Conservation (phyloP, 371 early-diverging fungal genomes). For the Actinomortierella wolfii region DNA sequence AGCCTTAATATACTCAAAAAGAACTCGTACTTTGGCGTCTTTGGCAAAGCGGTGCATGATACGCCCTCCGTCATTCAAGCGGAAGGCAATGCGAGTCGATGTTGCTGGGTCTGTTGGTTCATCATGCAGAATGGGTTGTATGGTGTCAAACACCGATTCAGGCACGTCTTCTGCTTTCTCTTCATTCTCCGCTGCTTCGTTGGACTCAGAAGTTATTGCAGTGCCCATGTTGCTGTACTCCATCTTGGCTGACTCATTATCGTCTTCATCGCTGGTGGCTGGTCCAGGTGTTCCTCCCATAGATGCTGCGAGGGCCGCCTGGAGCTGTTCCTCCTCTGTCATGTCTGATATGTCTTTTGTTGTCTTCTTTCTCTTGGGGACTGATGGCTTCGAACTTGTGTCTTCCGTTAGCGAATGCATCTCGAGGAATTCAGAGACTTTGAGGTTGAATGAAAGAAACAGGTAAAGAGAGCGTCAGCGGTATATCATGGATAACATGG, state of each 20-base stretch:
- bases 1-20: slow-evolving; percentile 74
- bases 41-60: slow-evolving; percentile 69
- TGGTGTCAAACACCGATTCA: slow-evolving; percentile 52
- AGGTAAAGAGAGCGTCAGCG: not conserved
- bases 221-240: not conserved
- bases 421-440: slow-evolving; percentile 52
- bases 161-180: slow-evolving; percentile 17
- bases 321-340: slow-evolving; percentile 90
- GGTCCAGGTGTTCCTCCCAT: slow-evolving; percentile 47
- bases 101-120: slow-evolving; percentile 58
- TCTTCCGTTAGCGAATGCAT: slow-evolving; percentile 28
- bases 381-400: slow-evolving; percentile 24
- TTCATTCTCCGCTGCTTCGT: slow-evolving; percentile 35
- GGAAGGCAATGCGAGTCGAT: slow-evolving; percentile 72
- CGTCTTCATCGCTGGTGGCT: slow-evolving; percentile 14
- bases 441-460: not conserved
- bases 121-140: slow-evolving; percentile 52
- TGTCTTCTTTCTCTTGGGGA: slow-evolving; percentile 21
- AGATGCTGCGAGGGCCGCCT: slow-evolving; percentile 81
- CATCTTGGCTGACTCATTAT: slow-evolving; percentile 6
- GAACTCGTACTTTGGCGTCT: slow-evolving; percentile 61
- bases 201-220: not conserved
- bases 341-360: slow-evolving; percentile 62
- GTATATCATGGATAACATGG: not conserved
- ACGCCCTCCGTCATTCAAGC: slow-evolving; percentile 70